Evolutionary conservation across 192 early-diverging fungal genomes (phyloP).

Genomic region (Chytriomyces confervae): DNA sequence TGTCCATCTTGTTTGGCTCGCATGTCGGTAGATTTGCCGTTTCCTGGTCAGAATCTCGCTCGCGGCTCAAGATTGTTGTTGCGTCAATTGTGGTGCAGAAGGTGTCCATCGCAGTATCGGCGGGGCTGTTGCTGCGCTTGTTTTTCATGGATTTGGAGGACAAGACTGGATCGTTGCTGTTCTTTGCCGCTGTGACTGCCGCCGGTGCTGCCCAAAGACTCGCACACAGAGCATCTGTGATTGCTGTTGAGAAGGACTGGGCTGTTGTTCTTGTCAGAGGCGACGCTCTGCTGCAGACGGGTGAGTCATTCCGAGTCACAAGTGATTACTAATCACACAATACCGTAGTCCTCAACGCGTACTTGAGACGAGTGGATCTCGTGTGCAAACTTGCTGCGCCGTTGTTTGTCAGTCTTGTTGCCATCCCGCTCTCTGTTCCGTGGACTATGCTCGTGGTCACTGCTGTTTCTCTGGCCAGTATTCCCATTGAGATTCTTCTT

Average conservation of each 20-base stretch:
- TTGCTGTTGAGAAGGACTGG: conserved; percentile 55
- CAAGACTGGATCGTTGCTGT: conserved; percentile 22
- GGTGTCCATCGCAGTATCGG: not conserved
- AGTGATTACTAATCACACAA: no score
- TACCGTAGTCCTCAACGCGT: conserved; percentile 37
- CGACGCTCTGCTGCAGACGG: not conserved
- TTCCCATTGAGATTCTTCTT: conserved; percentile 39
- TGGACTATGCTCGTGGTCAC: conserved; percentile 38
- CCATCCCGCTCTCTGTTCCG: conserved; percentile 30
- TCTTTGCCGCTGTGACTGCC: conserved; percentile 14
- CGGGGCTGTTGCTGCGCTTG: conserved; percentile 33
- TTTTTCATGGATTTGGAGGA: conserved; percentile 11
- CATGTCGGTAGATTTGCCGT: conserved; percentile 39
- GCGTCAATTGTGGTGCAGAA: conserved; percentile 46
- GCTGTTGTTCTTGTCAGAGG: conserved; percentile 40
- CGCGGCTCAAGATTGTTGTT: not conserved
- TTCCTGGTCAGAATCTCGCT: not conserved
- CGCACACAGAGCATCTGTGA: conserved; percentile 43
- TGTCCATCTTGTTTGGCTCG: conserved; percentile 42
- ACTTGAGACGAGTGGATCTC: conserved; percentile 50
- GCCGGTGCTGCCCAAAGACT: conserved; percentile 40
- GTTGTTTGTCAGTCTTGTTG: conserved; percentile 41
- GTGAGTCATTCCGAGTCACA: not conserved
- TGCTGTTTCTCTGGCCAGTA: conserved; percentile 20
- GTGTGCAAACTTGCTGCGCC: conserved; percentile 51